These are phyloP conservation scores for Eucalyptus curtisii DNA, from an alignment of 345 rosid species.

Conservation along the genomic window DNA sequence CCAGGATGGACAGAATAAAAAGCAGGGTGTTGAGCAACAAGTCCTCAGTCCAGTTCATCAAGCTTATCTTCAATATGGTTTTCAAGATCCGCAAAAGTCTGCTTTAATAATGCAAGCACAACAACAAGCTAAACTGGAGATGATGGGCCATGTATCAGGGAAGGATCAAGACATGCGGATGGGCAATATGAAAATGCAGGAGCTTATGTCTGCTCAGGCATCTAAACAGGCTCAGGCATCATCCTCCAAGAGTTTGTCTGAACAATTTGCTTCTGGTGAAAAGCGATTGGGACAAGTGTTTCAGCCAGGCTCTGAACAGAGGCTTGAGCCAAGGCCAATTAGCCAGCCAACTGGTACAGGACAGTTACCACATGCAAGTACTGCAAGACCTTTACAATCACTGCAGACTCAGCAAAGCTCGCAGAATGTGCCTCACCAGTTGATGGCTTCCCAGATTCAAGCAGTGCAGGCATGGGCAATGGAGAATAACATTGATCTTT, in stretches of 20 bases:
- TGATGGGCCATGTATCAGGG: slow-evolving; percentile 31
- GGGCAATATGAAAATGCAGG: slow-evolving; percentile 80
- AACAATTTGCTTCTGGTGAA: slow-evolving; percentile 52
- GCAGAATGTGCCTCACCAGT: slow-evolving; percentile 55
- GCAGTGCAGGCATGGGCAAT: slow-evolving; percentile 81
- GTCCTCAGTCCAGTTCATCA: slow-evolving; percentile 66
- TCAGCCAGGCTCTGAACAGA: slow-evolving; percentile 38
- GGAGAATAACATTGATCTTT: slow-evolving; percentile 77
- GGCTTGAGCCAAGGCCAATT: slow-evolving; percentile 45
- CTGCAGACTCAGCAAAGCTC: slow-evolving; percentile 45
- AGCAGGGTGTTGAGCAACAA: slow-evolving; percentile 52
- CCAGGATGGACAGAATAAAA: slow-evolving; percentile 63
- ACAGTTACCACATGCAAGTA: slow-evolving; percentile 44
- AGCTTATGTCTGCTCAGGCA: slow-evolving; percentile 57
- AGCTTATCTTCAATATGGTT: slow-evolving; percentile 76
- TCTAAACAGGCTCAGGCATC: slow-evolving; percentile 73
- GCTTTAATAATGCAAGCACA: slow-evolving; percentile 34
- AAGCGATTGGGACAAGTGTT: slow-evolving; percentile 54
- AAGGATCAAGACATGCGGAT: slow-evolving; percentile 60
- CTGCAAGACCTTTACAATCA: slow-evolving; percentile 59
- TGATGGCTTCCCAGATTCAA: slow-evolving; percentile 75
- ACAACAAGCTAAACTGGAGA: slow-evolving; percentile 76
- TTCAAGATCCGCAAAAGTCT: slow-evolving; percentile 58
- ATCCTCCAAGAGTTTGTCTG: slow-evolving; percentile 61
- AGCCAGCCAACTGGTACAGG: slow-evolving; percentile 42